A percentile compares a stretch with the other conserved stretches of the same genome.
These are phyloP conservation scores for Lecanicillium sp. DNA, from an alignment of 2,329 filamentous ascomycete species.

Conservation along the genomic window DNA sequence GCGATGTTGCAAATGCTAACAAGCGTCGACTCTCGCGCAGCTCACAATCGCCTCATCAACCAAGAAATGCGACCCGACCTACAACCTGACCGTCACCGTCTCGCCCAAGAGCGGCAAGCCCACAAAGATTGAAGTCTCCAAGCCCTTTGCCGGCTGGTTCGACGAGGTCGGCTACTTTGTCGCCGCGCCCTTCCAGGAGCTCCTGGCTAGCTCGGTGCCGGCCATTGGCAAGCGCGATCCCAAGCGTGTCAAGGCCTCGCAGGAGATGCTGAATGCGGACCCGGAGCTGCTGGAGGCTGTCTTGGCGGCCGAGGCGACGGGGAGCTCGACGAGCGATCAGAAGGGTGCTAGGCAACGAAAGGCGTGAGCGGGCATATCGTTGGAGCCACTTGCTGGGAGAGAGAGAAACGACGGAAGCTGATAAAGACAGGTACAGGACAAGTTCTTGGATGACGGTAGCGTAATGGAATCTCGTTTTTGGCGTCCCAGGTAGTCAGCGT, in stretches of 20 bases:
- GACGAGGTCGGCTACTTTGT: constrained; percentile 66
- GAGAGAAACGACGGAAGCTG: not conserved
- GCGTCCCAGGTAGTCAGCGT: too few species aligned
- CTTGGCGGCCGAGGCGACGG: constrained; percentile 29
- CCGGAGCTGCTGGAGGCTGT: constrained; percentile 43
- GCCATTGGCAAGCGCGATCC: constrained; percentile 60
- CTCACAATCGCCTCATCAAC: constrained; percentile 65
- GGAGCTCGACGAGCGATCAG: constrained; percentile 27
- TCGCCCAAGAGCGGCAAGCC: constrained; percentile 30
- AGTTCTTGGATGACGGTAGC: not conserved
- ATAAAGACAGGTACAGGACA: not conserved
- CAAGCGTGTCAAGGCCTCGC: constrained; percentile 37
- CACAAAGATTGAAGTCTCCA: constrained; percentile 42
- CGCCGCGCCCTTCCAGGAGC: constrained; percentile 67
- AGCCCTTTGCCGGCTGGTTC: constrained; percentile 70
- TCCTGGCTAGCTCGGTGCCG: constrained; percentile 62
- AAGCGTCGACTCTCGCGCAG: constrained; percentile 30
- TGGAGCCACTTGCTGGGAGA: not conserved
- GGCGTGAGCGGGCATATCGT: constrained; percentile 24
- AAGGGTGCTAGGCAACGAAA: constrained; percentile 40
- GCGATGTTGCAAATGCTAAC: too few species aligned
- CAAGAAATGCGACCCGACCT: constrained; percentile 75
- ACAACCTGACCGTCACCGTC: constrained; percentile 63
- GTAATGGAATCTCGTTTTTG: too few species aligned
- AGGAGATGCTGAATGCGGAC: constrained; percentile 30